Percentiles rank a stretch among this genome's conserved stretches.
Evolutionary conservation across 2,329 filamentous ascomycete species (phyloP).

Genomic region (Beauveria medogensis): DNA sequence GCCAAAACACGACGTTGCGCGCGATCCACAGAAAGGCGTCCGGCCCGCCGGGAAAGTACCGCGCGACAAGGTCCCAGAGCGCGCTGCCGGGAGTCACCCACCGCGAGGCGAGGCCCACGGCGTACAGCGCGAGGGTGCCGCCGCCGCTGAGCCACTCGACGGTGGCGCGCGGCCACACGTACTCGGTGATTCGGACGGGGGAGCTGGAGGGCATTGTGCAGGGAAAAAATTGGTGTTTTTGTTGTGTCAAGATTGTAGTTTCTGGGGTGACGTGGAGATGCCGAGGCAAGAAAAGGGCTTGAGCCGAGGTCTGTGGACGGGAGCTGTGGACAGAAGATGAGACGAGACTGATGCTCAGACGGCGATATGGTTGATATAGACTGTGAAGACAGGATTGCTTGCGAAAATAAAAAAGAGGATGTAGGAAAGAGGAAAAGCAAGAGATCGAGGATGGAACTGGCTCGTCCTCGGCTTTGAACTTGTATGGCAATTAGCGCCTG

Average conservation of each 20-base stretch:
- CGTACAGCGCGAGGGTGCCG: slow-evolving; percentile 3
- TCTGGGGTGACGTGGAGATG: not conserved
- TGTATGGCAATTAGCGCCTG: not conserved
- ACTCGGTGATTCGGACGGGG: slow-evolving; percentile 4
- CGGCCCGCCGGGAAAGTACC: slow-evolving; percentile 5
- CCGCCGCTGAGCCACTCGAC: not conserved
- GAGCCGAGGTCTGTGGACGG: not conserved
- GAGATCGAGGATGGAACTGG: not conserved
- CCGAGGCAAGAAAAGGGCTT: not conserved
- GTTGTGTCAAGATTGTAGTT: not conserved
- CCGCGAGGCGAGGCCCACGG: not conserved
- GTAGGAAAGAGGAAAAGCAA: not conserved
- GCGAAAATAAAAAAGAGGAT: not conserved
- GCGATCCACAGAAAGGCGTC: not conserved
- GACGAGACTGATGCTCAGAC: not conserved
- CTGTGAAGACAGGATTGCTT: not conserved
- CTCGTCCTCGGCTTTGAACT: not conserved
- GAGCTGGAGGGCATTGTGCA: not conserved
- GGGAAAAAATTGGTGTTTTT: not conserved
- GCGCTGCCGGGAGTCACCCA: slow-evolving; percentile 1
- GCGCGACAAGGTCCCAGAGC: not conserved
- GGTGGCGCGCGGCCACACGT: not conserved
- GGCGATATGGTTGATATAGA: not conserved
- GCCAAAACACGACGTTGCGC: not conserved
- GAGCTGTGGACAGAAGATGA: not conserved